Evolutionary conservation across 495 filamentous ascomycete species (phyloP).

Genomic region (Tirmania nivea): DNA sequence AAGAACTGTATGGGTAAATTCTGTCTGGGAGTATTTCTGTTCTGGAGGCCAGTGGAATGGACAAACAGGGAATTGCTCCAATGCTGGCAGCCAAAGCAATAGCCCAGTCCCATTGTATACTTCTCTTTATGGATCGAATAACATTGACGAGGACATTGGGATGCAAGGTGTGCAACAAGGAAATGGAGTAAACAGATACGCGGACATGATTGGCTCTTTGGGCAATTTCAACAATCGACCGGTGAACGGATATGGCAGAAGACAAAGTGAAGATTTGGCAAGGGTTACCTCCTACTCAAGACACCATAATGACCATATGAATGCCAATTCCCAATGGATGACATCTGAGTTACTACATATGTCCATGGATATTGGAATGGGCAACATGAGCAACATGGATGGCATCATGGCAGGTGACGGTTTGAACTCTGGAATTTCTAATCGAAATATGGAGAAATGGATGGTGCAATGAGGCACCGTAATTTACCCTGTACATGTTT

Average conservation of each 20-base stretch:
- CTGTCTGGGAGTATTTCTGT: constrained; percentile 12
- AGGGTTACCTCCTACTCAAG: neutral
- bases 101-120: neutral
- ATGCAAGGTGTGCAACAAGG: neutral
- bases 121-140: neutral
- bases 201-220: neutral
- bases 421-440: neutral
- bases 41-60: constrained; percentile 5
- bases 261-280: neutral
- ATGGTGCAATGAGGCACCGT: no score
- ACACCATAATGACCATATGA: neutral
- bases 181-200: neutral
- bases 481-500: neutral
- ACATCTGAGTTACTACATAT: neutral
- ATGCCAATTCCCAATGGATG: neutral
- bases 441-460: no score
- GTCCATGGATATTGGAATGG: neutral
- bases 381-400: neutral
- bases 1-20: constrained; percentile 8
- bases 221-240: constrained; percentile 1
- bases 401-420: neutral
- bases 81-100: neutral
- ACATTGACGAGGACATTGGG: neutral
- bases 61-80: neutral
- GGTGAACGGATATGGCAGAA: neutral